Evolutionary conservation across 805 yeast genomes (phyloP).

Genomic region (Candida golubevii): DNA sequence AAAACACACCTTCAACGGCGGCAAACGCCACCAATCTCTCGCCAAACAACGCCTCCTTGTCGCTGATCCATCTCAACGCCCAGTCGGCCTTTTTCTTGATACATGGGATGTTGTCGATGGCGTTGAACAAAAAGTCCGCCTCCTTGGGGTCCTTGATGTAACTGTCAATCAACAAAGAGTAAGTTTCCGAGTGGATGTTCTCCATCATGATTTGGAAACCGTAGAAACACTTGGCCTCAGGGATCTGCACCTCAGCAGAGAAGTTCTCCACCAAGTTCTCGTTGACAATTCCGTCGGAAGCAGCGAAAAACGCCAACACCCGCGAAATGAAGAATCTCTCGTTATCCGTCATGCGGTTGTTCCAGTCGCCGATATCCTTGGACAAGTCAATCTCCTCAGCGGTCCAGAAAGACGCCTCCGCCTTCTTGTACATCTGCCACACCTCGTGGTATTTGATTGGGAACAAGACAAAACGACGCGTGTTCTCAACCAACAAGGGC

Average conservation of each 20-base stretch:
- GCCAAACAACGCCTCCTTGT: constrained; percentile 81
- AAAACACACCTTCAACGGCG: constrained; percentile 98
- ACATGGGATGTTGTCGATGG: constrained; percentile 94
- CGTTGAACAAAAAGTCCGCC: constrained; percentile 85
- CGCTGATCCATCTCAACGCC: constrained; percentile 97
- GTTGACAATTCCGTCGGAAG: constrained; percentile 97
- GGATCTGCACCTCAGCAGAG: constrained; percentile 93
- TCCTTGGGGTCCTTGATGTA: constrained; percentile 96
- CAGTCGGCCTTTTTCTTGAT: constrained; percentile 97
- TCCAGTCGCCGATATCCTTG: constrained; percentile 92
- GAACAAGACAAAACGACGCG: constrained; percentile 84
- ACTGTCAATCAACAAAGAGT: constrained; percentile 89
- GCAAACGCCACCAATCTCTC: constrained; percentile 98
- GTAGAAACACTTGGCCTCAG: constrained; percentile 98
- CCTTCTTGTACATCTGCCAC: constrained; percentile 98
- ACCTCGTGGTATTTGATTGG: constrained; percentile 96
- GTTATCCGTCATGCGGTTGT: constrained; percentile 77
- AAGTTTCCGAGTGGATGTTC: constrained; percentile 96
- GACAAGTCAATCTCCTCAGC: constrained; percentile 97
- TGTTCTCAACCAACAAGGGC: constrained; percentile 83
- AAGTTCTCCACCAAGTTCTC: constrained; percentile 97
- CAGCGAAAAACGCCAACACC: constrained; percentile 96
- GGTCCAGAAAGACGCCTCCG: constrained; percentile 99
- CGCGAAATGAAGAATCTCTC: constrained; percentile 91
- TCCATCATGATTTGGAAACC: constrained; percentile 99